A percentile compares a stretch with the other conserved stretches of the same genome.
Evolutionary conservation across 2,329 filamentous ascomycete species (phyloP).

Genomic region (Trichoderma sp.): DNA sequence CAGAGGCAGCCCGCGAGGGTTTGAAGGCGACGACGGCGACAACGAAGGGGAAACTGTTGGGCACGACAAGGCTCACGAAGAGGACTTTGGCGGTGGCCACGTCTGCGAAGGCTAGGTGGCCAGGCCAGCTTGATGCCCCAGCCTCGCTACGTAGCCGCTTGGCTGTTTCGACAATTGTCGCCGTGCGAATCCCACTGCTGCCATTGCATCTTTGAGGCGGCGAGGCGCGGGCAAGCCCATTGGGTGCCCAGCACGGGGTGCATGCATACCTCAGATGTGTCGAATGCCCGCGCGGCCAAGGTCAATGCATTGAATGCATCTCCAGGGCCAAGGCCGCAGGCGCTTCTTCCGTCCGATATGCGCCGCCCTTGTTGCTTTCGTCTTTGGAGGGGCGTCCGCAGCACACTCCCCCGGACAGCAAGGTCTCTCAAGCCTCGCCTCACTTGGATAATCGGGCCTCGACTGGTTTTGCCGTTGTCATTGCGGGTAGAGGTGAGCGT

Average conservation of each 20-base stretch:
- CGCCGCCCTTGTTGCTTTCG: neutral
- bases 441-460: conserved; percentile 5
- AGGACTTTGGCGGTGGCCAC: neutral
- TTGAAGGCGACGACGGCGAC: neutral
- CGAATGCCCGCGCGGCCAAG: neutral
- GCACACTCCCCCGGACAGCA: neutral
- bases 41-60: neutral
- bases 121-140: neutral
- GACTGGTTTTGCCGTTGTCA: neutral
- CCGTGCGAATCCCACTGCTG: conserved; percentile 9
- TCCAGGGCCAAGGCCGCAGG: neutral
- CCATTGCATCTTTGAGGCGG: neutral
- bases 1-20: conserved; percentile 23
- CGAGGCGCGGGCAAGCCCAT: neutral
- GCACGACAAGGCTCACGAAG: neutral
- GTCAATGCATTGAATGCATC: conserved; percentile 8
- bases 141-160: conserved; percentile 22
- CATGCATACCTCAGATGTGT: neutral
- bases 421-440: conserved; percentile 2
- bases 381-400: conserved; percentile 11
- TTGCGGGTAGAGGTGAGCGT: conserved; percentile 19
- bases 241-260: no score
- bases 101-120: neutral
- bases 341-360: neutral
- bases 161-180: conserved; percentile 7